Conservation (phyloP, 2,329 filamentous ascomycete genomes). For the Knufia petricola region DNA sequence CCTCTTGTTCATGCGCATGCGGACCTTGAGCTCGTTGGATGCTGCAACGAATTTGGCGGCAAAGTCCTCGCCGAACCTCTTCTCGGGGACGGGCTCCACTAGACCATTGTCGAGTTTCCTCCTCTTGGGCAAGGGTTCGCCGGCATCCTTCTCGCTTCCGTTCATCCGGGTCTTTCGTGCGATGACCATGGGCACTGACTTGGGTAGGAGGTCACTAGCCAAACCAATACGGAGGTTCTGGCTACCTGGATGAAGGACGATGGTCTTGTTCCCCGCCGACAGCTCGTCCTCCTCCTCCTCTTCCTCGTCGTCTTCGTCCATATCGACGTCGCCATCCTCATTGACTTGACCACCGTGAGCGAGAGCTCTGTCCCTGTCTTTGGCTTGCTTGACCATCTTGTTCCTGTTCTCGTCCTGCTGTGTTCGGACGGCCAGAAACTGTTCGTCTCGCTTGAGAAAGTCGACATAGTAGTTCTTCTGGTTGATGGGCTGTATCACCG, state of each 20-base stretch:
- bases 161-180: constrained; percentile 67
- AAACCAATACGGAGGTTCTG: constrained; percentile 91
- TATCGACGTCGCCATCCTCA: constrained; percentile 44
- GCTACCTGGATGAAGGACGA: constrained; percentile 90
- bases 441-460: constrained; percentile 96
- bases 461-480: constrained; percentile 99
- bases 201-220: constrained; percentile 89
- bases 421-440: constrained; percentile 78
- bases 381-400: constrained; percentile 71
- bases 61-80: constrained; percentile 79
- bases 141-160: constrained; percentile 74
- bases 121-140: constrained; percentile 64
- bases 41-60: constrained; percentile 63
- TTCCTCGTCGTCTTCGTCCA: constrained; percentile 47
- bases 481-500: constrained; percentile 85
- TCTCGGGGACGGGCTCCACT: constrained; percentile 49
- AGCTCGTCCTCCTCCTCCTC: constrained; percentile 49
- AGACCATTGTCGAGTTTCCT: constrained; percentile 47
- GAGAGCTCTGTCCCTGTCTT: constrained; percentile 76
- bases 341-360: constrained; percentile 54
- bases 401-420: constrained; percentile 81
- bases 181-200: constrained; percentile 87
- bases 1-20: constrained; percentile 88
- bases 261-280: constrained; percentile 73
- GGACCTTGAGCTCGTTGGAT: constrained; percentile 75